Base-by-base conservation (phyloP, 2,329 filamentous ascomycete species). In the Fonsecaea erecta region DNA sequence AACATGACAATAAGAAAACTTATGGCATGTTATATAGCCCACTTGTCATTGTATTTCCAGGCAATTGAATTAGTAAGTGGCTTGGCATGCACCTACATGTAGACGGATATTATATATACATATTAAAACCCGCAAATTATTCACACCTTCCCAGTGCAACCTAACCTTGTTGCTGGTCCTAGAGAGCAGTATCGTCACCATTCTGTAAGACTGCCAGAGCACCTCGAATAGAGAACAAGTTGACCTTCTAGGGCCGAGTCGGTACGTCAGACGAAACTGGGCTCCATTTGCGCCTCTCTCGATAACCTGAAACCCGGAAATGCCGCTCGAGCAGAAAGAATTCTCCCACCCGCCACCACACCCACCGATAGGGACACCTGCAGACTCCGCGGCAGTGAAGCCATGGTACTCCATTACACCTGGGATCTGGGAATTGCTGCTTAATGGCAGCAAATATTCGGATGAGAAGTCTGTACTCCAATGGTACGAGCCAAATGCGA, bases 351-450 rank as follows among this genome's bases (percentile, higher is more conserved):
- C 65, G 24, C 71, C 71, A 43, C 62, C 63, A 3, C 67, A 67
- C n/a, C 72, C 73, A 28, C 52, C 66, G 12, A 26, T 53, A 37
- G 70, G 70, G 21, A 70, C 70, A 24, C 56, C 71, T 2, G 12
- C 56, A 7, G 48, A 72, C 12, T 56, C 60, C 6, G 26, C 18
- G 18, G 11, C 34, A 24, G 51, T n/a, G 1, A 40, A 37, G 52
- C 43, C 37, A 40, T 63, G 61, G 61, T 59, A 52, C 30, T 37
- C 32, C 5, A 68, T 78, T 34, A 74, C 74, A 4, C 70, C 75
- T 24, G 74, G 74, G 34, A 74, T 79, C 57, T 75, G 76, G 65
- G 76, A 79, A 61, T 70, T 79, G 64, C 46, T 75, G 1, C 70
- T 79, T 40, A 79, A 79, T 65, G 72, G 77, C 16, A 70, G 76